phyloP scores from a whole-genome alignment of 495 filamentous ascomycete genomes.

The Penicillium steckii region DNA sequence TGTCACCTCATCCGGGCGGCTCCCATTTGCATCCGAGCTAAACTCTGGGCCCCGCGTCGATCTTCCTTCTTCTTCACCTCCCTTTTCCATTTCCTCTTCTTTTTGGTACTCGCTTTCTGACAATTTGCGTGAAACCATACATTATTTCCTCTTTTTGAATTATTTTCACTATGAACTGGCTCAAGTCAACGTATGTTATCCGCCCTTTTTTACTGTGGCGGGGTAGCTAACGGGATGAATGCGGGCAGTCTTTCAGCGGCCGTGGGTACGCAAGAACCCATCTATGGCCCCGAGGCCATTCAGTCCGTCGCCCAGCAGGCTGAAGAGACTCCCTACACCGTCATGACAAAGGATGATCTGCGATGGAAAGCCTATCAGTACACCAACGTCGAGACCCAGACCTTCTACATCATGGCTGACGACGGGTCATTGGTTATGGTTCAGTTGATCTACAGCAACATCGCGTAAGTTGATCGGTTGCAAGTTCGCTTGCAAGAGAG shows the following conservation, averaged over 20 bases:
- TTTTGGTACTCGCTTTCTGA: too few relatives aligned
- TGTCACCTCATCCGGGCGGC: background rate
- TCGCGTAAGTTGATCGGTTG: slow-evolving; percentile 64
- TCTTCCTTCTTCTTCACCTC: slow-evolving; percentile 23
- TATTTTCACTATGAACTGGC: slow-evolving; percentile 60
- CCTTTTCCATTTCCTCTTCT: slow-evolving; percentile 11
- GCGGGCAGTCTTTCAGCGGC: slow-evolving; percentile 75
- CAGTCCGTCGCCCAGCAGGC: slow-evolving; percentile 80
- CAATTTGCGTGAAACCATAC: too few relatives aligned
- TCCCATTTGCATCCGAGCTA: slow-evolving; percentile 28
- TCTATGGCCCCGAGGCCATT: slow-evolving; percentile 90
- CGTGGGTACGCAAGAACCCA: slow-evolving; percentile 92
- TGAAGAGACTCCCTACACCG: slow-evolving; percentile 74
- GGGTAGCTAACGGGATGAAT: slow-evolving; percentile 23
- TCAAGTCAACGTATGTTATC: slow-evolving; percentile 64
- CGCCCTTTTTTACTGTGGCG: background rate
- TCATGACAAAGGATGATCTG: slow-evolving; percentile 71
- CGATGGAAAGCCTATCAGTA: slow-evolving; percentile 79
- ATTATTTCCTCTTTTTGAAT: slow-evolving; percentile 9
- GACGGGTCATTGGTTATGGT: slow-evolving; percentile 71
- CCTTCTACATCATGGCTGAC: slow-evolving; percentile 86
- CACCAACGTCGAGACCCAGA: slow-evolving; percentile 94
- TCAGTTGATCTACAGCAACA: slow-evolving; percentile 97
- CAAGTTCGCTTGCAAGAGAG: background rate
- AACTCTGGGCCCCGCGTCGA: slow-evolving; percentile 35